Conservation (phyloP, 805 yeast genomes). For the Myxozyma vanderwaltii region DNA sequence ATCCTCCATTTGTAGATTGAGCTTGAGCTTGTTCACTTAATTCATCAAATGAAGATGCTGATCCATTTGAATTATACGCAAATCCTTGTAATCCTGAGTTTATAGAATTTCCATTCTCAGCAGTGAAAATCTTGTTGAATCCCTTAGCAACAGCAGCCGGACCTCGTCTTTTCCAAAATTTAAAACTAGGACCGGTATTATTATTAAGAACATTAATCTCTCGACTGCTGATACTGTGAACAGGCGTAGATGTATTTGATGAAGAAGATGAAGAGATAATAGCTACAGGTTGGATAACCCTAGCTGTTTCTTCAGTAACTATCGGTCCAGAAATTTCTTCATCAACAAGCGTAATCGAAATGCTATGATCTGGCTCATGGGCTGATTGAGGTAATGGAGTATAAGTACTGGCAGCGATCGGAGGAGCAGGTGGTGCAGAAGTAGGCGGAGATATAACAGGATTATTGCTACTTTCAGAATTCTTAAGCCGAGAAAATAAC, state of each 20-base stretch:
- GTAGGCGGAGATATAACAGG: neutral
- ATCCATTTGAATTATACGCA: neutral
- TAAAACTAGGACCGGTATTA: neutral
- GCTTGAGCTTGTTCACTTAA: neutral
- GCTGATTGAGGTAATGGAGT: neutral
- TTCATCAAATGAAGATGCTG: neutral
- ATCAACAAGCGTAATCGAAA: neutral
- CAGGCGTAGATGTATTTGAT: neutral
- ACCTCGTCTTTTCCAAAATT: conserved; percentile 44
- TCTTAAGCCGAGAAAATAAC: neutral
- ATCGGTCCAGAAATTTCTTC: neutral
- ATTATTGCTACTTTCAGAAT: neutral
- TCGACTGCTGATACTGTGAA: neutral
- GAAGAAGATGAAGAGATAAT: neutral
- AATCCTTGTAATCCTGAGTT: neutral
- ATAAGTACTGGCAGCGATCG: too few species aligned
- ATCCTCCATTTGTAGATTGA: conserved; percentile 3
- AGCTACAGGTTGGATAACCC: neutral
- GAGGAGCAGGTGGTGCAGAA: neutral
- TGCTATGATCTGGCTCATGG: neutral
- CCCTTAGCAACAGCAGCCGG: conserved; percentile 44
- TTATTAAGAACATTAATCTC: neutral
- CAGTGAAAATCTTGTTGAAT: conserved; percentile 41
- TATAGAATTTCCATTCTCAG: conserved; percentile 17
- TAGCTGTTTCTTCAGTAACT: neutral